A percentile compares a stretch with the other conserved stretches of the same genome.
phyloP scores from a whole-genome alignment of 73 alveolate genomes.

The Paramecium tetraurelia region DNA sequence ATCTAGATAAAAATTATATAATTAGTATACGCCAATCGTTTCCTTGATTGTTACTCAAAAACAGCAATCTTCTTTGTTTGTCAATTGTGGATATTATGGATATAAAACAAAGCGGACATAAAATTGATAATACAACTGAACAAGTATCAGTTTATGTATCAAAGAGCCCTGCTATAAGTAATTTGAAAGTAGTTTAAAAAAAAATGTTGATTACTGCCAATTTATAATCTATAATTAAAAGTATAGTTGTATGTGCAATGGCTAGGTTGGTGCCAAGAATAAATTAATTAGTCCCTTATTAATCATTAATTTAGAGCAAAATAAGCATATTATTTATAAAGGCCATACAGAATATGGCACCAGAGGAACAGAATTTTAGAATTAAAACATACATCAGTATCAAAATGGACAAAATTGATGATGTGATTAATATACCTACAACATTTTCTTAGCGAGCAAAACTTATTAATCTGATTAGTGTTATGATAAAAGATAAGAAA shows the following conservation, averaged over 20 bases:
- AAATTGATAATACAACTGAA: neutral
- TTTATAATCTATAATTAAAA: neutral
- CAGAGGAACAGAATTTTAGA: neutral
- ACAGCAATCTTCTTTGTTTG: neutral
- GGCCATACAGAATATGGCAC: neutral
- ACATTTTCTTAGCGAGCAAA: neutral
- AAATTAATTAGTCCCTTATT: neutral
- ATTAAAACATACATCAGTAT: neutral
- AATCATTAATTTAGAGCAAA: neutral
- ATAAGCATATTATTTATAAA: neutral
- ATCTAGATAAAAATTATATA: neutral
- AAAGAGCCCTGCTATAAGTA: neutral
- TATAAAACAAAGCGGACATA: neutral
- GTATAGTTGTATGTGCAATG: neutral
- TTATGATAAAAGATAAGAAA: neutral
- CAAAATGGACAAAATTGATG: neutral
- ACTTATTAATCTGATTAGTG: neutral
- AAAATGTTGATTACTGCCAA: neutral
- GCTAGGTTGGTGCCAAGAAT: neutral
- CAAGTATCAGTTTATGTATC: neutral
- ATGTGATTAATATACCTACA: neutral
- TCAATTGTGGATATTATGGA: neutral
- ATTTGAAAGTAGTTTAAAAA: neutral
- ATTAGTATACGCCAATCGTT: constrained; percentile 12
- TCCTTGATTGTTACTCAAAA: neutral